These are phyloP conservation scores for Phialophora tarda DNA, from an alignment of 2,329 filamentous ascomycete genomes.

Conservation along the genomic window DNA sequence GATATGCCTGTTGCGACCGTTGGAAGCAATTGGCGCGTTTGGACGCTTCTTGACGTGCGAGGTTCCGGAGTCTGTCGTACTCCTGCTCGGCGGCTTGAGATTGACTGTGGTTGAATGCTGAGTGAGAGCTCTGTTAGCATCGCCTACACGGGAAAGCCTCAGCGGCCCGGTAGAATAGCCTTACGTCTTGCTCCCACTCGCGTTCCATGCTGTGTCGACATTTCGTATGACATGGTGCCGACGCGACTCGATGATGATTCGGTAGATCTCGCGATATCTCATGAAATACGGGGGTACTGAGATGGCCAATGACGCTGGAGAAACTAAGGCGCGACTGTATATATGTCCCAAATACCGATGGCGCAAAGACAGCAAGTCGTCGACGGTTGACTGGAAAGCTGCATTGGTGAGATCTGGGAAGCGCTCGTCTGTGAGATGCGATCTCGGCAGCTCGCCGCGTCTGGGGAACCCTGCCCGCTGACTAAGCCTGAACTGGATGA, in stretches of 20 bases:
- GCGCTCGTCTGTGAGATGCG: not conserved
- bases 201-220: constrained; percentile 48
- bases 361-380: not conserved
- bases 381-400: not conserved
- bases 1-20: constrained; percentile 79
- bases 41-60: constrained; percentile 78
- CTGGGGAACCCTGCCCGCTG: constrained; percentile 3
- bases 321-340: not conserved
- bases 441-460: not conserved
- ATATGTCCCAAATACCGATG: not conserved
- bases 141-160: not conserved
- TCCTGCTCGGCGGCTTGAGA: constrained; percentile 75
- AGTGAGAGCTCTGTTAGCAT: not conserved
- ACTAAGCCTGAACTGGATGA: too few species aligned
- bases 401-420: not conserved
- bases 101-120: constrained; percentile 77
- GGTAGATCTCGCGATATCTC: not conserved
- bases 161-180: constrained; percentile 4
- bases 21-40: constrained; percentile 81
- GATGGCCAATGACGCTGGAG: not conserved
- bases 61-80: constrained; percentile 86
- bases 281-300: not conserved
- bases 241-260: not conserved
- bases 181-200: constrained; percentile 38
- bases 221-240: constrained; percentile 49